A percentile compares a stretch with the other conserved stretches of the same genome.
phyloP scores from a whole-genome alignment of 2,329 filamentous ascomycete species.

The Coniochaeta pulveracea region DNA sequence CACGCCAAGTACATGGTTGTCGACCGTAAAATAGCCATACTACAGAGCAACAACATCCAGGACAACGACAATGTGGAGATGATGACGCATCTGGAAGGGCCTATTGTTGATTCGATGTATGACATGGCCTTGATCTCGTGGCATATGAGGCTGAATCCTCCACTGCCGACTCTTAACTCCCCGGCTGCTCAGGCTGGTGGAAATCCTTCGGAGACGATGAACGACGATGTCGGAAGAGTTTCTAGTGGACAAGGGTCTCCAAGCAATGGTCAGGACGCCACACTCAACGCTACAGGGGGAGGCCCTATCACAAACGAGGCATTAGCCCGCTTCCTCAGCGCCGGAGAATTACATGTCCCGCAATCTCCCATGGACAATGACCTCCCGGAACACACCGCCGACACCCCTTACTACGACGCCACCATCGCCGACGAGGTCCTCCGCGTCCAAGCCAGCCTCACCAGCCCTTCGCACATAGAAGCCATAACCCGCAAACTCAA shows the following conservation, averaged over 20 bases:
- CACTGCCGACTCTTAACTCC: constrained; percentile 41
- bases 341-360: constrained; percentile 12
- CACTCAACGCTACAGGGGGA: neutral
- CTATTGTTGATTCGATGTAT: constrained; percentile 66
- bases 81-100: constrained; percentile 65
- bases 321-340: constrained; percentile 13
- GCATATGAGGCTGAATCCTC: constrained; percentile 50
- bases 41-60: constrained; percentile 71
- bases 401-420: constrained; percentile 52
- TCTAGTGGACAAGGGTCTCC: constrained; percentile 10
- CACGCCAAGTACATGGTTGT: constrained; percentile 71
- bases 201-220: constrained; percentile 12
- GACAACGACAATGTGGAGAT: constrained; percentile 76
- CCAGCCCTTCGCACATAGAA: constrained; percentile 34
- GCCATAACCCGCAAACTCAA: constrained; percentile 57
- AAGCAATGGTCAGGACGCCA: neutral
- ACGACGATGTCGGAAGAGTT: constrained; percentile 7
- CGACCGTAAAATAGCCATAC: constrained; percentile 56
- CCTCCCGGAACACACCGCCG: constrained; percentile 44
- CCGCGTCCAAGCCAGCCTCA: constrained; percentile 47
- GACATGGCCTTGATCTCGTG: constrained; percentile 65
- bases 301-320: constrained; percentile 3
- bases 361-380: constrained; percentile 13
- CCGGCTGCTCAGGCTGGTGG: constrained; percentile 29
- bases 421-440: constrained; percentile 49